These are phyloP conservation scores for Trichoderma reesei DNA, from an alignment of 495 filamentous ascomycete species.

Conservation along the genomic window DNA sequence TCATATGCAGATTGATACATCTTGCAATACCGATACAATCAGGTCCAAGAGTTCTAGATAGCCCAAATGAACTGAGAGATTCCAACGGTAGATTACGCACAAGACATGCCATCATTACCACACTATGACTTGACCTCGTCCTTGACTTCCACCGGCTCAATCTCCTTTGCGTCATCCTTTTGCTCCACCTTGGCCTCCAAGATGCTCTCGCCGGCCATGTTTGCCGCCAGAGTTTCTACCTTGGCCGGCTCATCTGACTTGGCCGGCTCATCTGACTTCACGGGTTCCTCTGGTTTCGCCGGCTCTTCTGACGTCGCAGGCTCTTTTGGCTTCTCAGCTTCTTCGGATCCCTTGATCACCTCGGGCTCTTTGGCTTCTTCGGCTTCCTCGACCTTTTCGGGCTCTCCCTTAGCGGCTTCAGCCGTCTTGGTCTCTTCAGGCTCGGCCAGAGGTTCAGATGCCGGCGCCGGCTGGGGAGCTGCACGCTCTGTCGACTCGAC, in stretches of 20 bases:
- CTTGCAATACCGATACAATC: too few relatives aligned
- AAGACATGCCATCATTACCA: background rate
- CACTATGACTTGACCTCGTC: conserved; percentile 15
- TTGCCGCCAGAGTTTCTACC: conserved; percentile 35
- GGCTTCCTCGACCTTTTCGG: background rate
- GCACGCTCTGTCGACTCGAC: conserved; percentile 17
- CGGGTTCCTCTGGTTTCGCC: too few relatives aligned
- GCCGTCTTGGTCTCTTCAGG: conserved; percentile 9
- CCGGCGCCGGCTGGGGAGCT: conserved; percentile 11
- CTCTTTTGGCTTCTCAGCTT: conserved; percentile 13
- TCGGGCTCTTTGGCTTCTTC: conserved; percentile 11
- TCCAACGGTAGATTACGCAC: background rate
- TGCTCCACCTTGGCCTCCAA: conserved; percentile 31
- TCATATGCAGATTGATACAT: background rate
- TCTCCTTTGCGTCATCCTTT: conserved; percentile 22
- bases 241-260: conserved; percentile 20
- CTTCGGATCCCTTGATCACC: background rate
- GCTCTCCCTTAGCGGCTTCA: background rate
- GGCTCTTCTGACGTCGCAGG: conserved; percentile 14
- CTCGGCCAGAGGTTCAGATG: background rate
- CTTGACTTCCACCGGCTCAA: conserved; percentile 26
- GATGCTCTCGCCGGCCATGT: conserved; percentile 47
- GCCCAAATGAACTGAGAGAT: background rate
- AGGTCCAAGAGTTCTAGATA: too few relatives aligned
- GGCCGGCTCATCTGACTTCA: conserved; percentile 8